Base-by-base conservation (phyloP, 2,329 filamentous ascomycete genomes). In the Coniella lustricola region DNA sequence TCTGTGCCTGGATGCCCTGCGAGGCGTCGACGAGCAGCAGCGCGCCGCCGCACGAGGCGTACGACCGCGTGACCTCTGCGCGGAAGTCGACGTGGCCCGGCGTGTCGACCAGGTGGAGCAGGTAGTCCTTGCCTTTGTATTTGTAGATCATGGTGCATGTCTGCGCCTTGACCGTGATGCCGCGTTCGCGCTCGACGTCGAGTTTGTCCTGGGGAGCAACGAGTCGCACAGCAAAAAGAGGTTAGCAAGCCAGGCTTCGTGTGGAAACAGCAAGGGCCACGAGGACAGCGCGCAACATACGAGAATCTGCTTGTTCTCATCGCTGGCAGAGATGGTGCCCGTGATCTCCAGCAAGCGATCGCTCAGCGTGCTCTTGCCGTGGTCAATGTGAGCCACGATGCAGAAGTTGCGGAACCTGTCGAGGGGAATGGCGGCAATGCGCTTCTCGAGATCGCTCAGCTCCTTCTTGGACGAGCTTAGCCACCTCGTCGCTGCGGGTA, bases 81-180 rank as follows among this genome's bases (percentile, higher is more conserved):
- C 93, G 81, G 67, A 98, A 98, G 70, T 98, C 93, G 50, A 98
- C 93, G 70, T 98, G 93, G 22, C 93, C 93, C 0, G 93, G 93
- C 0, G 93, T 98, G 66, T 98, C 93, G 49, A 98, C 90, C 22
- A 98, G 76, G 67, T 98, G 93, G 25, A 98, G 75, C 49, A 98
- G 76, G 64, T 97, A 97, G 66, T 98, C 93, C 29, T 85, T 72
- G 14, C 87, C 90, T 16, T 85, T 73, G 69, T 95, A 75, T 22
- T 85, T 89, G 72, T 96, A 95, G 45, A 98, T 79, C 93, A 98
- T 98, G 48, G 85, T 93, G 68, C 93, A 97, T 49, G 93, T 97
- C 72, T 98, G 93, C 48, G 93, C 93, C 73, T 98, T 98, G 65
- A 98, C 93, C 0, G 93, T 98, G 64, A 98, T 98, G 53, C 93